phyloP scores from a whole-genome alignment of 2,329 filamentous ascomycete genomes.

The Colletotrichum sp. region DNA sequence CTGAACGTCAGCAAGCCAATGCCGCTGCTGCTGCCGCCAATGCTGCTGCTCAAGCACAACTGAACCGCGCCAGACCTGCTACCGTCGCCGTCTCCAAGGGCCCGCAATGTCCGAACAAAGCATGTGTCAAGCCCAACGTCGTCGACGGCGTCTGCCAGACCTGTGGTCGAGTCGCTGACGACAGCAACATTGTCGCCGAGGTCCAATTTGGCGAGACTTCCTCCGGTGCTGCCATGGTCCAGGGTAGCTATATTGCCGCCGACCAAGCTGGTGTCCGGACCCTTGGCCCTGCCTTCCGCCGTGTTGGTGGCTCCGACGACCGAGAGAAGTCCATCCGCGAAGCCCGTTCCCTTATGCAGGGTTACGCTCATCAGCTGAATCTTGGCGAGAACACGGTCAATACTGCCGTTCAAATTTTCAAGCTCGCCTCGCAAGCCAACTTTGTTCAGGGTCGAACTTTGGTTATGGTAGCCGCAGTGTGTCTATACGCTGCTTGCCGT shows the following conservation, averaged over 20 bases:
- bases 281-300: slow-evolving; percentile 65
- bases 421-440: slow-evolving; percentile 74
- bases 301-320: slow-evolving; percentile 62
- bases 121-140: slow-evolving; percentile 65
- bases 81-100: slow-evolving; percentile 38
- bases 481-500: slow-evolving; percentile 87
- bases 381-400: slow-evolving; percentile 65
- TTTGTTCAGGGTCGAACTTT: slow-evolving; percentile 88
- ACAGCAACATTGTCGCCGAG: slow-evolving; percentile 90
- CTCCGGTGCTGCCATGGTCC: slow-evolving; percentile 84
- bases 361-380: slow-evolving; percentile 64
- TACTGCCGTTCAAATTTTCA: slow-evolving; percentile 75
- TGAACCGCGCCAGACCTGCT: slow-evolving; percentile 27
- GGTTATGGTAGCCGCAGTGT: slow-evolving; percentile 86
- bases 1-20: slow-evolving; percentile 47
- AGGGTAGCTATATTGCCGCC: slow-evolving; percentile 86
- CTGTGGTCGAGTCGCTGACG: slow-evolving; percentile 84
- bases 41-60: slow-evolving; percentile 16
- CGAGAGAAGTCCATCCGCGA: slow-evolving; percentile 66
- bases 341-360: slow-evolving; percentile 62
- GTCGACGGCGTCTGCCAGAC: slow-evolving; percentile 76
- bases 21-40: slow-evolving; percentile 32
- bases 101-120: slow-evolving; percentile 61
- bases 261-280: slow-evolving; percentile 82
- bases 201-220: slow-evolving; percentile 89